Conservation (phyloP, 768 basidiomycete species). For the Phylloporus sp. region DNA sequence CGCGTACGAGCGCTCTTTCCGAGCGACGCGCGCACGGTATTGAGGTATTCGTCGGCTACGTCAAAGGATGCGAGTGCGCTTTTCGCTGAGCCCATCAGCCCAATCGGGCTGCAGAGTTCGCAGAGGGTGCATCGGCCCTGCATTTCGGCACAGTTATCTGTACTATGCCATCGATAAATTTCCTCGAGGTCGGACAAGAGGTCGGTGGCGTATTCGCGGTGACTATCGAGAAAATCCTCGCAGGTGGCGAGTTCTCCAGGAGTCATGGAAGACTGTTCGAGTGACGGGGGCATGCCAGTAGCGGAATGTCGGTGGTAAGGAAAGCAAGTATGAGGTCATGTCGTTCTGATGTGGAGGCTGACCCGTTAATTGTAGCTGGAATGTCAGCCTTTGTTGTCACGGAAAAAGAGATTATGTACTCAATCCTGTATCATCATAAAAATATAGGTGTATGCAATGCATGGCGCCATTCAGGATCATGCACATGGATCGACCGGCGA, state of each 20-base stretch:
- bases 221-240: conserved; percentile 11
- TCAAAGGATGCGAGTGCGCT: conserved; percentile 5
- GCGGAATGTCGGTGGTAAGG: too few relatives aligned
- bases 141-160: background rate
- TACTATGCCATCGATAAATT: background rate
- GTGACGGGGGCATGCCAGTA: conserved; percentile 1
- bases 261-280: conserved; percentile 7
- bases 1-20: background rate
- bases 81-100: conserved; percentile 6
- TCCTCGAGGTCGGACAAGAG: conserved; percentile 9
- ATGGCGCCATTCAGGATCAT: too few relatives aligned
- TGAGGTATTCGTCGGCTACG: conserved; percentile 5
- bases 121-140: conserved; percentile 9
- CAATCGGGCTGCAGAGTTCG: conserved; percentile 4
- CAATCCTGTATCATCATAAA: too few relatives aligned
- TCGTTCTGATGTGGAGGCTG: conserved; percentile 7
- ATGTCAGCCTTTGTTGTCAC: conserved; percentile 4
- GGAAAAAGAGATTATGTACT: too few relatives aligned
- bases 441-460: too few relatives aligned
- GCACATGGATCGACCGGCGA: too few relatives aligned
- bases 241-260: conserved; percentile 11
- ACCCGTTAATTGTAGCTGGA: background rate
- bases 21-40: conserved; percentile 2
- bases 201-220: conserved; percentile 6
- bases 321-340: conserved; percentile 1